These are phyloP conservation scores for Thalia dealbata DNA, from an alignment of 176 grass and related monocot species.

Conservation along the genomic window DNA sequence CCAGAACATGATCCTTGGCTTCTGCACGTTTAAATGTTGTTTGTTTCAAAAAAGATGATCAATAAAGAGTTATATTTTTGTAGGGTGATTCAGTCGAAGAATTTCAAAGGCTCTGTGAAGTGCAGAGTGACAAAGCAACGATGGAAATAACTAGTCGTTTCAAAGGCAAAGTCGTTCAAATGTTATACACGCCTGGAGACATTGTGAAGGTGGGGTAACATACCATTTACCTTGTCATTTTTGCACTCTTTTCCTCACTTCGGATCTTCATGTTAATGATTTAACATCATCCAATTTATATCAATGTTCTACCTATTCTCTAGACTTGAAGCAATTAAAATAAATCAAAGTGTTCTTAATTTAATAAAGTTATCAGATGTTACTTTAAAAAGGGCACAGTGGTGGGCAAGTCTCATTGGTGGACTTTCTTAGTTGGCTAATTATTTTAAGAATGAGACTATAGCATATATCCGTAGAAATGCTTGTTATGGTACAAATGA, in stretches of 20 bases:
- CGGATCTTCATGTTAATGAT: not conserved
- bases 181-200: slow-evolving; percentile 62
- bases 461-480: not conserved
- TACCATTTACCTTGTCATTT: not conserved
- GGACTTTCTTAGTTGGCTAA: too few species aligned
- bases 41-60: not conserved
- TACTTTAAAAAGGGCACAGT: too few species aligned
- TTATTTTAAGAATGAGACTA: too few species aligned
- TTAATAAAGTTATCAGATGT: too few species aligned
- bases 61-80: slow-evolving; percentile 7
- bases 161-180: slow-evolving; percentile 77
- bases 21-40: not conserved
- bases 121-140: slow-evolving; percentile 97
- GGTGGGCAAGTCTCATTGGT: too few species aligned
- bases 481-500: not conserved
- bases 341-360: too few species aligned
- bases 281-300: too few species aligned
- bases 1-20: not conserved
- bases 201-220: slow-evolving; percentile 62
- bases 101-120: slow-evolving; percentile 82
- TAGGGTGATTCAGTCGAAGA: slow-evolving; percentile 93
- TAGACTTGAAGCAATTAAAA: too few species aligned
- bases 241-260: not conserved
- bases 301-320: too few species aligned
- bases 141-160: slow-evolving; percentile 96